Conservation (phyloP, 2,329 filamentous ascomycete species). For the Neodidymelliopsis sp. region DNA sequence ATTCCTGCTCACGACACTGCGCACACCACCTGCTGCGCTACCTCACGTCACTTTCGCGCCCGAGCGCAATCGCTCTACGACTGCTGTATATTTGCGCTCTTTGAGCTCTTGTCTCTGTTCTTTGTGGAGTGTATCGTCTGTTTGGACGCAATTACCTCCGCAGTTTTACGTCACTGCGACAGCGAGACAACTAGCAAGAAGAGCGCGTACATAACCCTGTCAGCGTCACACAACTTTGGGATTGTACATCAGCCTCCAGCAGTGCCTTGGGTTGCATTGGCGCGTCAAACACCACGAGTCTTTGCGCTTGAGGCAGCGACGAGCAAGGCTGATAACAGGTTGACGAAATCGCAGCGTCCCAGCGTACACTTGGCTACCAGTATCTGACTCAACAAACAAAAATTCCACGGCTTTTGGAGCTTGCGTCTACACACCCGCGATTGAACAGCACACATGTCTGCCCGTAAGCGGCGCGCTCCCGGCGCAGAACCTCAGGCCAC, state of each 20-base stretch:
- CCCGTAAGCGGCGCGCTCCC: constrained; percentile 76
- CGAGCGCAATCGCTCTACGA: constrained; percentile 3
- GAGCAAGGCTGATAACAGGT: constrained; percentile 7
- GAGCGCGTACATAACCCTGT: constrained; percentile 20
- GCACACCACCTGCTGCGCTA: constrained; percentile 4
- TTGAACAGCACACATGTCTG: constrained; percentile 34
- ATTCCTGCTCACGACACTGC: constrained; percentile 6
- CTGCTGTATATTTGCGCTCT: constrained; percentile 2
- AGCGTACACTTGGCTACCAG: constrained; percentile 3
- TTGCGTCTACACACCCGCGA: neutral
- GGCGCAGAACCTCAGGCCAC: constrained; percentile 71
- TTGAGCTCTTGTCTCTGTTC: constrained; percentile 11
- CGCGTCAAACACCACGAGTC: neutral
- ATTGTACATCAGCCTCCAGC: neutral
- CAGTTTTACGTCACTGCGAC: constrained; percentile 24
- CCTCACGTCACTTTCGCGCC: neutral
- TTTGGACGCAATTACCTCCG: constrained; percentile 23
- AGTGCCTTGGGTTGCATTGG: neutral
- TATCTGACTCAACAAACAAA: constrained; percentile 12
- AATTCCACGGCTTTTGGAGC: neutral
- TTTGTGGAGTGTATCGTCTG: constrained; percentile 24
- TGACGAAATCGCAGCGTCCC: neutral
- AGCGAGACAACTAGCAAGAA: constrained; percentile 24
- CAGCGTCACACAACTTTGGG: neutral
- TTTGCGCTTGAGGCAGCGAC: constrained; percentile 5